Conservation (phyloP, 441 rosid species). For the Aleurites moluccanus region DNA sequence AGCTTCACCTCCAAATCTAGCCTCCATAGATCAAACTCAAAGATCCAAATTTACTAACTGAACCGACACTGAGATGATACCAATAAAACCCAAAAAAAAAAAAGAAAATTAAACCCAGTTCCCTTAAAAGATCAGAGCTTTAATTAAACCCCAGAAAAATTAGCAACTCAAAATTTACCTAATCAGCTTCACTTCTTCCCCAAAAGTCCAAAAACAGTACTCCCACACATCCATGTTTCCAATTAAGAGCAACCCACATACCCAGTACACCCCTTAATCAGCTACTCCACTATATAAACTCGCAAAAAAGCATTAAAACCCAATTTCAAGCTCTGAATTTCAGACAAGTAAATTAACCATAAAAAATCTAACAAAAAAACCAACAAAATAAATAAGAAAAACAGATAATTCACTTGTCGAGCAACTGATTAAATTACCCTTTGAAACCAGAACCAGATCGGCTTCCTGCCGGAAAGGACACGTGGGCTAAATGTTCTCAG, state of each 20-base stretch:
- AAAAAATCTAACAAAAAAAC: neutral
- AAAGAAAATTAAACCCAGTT: slow-evolving; percentile 21
- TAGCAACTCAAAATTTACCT: slow-evolving; percentile 25
- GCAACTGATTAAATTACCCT: neutral
- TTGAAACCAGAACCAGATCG: slow-evolving; percentile 16
- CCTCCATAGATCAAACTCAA: slow-evolving; percentile 57
- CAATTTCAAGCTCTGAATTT: slow-evolving; percentile 25
- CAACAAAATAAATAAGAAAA: neutral
- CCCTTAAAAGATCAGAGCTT: slow-evolving; percentile 43
- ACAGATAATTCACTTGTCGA: neutral
- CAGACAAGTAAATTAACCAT: neutral
- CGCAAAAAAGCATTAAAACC: slow-evolving; percentile 19
- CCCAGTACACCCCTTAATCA: slow-evolving; percentile 32
- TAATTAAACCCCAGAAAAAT: slow-evolving; percentile 22
- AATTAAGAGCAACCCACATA: slow-evolving; percentile 64
- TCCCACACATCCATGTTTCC: slow-evolving; percentile 65
- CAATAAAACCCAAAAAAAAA: slow-evolving; percentile 7
- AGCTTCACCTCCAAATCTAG: slow-evolving; percentile 63
- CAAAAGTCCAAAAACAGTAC: slow-evolving; percentile 63
- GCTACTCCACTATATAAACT: slow-evolving; percentile 3
- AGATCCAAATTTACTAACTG: slow-evolving; percentile 26
- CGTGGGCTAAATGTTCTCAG: slow-evolving; percentile 24
- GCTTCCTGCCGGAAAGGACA: slow-evolving; percentile 29
- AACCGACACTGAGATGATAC: slow-evolving; percentile 15
- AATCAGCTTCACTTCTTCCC: slow-evolving; percentile 71